Percentiles rank a stretch among this genome's conserved stretches.
These are phyloP conservation scores for Blepharisma stoltei DNA, from an alignment of 73 alveolate species.

Conservation along the genomic window DNA sequence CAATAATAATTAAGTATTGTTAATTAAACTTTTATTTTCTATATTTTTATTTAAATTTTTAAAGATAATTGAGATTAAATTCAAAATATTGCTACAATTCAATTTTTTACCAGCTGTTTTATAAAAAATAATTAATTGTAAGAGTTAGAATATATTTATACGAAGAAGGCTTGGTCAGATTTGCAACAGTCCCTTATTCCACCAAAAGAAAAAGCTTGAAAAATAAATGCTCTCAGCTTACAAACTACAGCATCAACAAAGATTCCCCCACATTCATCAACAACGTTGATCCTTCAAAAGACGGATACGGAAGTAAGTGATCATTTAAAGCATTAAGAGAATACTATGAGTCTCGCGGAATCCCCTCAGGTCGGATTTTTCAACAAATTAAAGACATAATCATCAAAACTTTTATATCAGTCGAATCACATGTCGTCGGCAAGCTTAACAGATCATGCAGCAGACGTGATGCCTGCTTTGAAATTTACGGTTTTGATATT, in stretches of 20 bases:
- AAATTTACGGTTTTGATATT: constrained; percentile 96
- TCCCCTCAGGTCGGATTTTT: constrained; percentile 52
- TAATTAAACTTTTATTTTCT: no score
- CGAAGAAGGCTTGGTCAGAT: constrained; percentile 96
- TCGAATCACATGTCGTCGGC: constrained; percentile 54
- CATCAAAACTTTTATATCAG: constrained; percentile 69
- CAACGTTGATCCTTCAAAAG: constrained; percentile 54
- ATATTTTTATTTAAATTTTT: no score
- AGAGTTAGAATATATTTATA: constrained; percentile 87
- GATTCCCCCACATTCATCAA: constrained; percentile 62
- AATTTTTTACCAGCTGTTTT: no score
- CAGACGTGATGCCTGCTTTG: constrained; percentile 80
- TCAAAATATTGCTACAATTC: no score
- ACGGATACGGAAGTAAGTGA: constrained; percentile 74
- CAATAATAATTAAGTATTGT: no score
- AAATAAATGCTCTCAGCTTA: constrained; percentile 89
- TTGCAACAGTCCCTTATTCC: constrained; percentile 89
- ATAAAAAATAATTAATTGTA: no score
- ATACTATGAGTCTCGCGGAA: constrained; percentile 43
- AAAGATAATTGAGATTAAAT: no score
- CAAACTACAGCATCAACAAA: constrained; percentile 88
- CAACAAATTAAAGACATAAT: constrained; percentile 67
- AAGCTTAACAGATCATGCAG: constrained; percentile 39
- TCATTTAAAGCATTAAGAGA: constrained; percentile 54
- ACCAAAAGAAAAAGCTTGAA: constrained; percentile 48